A percentile compares a stretch with the other conserved stretches of the same genome.
Conservation (phyloP, 768 basidiomycete genomes). For the Cystobasidium onofrii region DNA sequence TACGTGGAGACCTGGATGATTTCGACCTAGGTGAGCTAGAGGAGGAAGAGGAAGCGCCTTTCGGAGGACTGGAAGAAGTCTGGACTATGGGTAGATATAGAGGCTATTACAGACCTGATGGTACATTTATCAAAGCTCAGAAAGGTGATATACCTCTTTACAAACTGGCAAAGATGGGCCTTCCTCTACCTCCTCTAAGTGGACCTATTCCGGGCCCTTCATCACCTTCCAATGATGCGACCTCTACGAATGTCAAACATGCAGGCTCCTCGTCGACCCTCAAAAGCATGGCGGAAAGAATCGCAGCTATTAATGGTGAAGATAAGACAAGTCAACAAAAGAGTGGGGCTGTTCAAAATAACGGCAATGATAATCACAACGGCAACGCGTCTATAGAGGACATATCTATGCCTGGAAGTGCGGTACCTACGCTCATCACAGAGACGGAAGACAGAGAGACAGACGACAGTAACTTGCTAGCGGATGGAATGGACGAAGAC, state of each 20-base stretch:
- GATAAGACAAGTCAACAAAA: background rate
- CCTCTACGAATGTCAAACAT: background rate
- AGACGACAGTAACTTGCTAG: background rate
- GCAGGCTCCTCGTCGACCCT: background rate
- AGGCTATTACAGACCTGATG: conserved; percentile 3
- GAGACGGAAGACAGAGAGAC: conserved; percentile 13
- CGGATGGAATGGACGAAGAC: background rate
- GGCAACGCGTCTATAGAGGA: no score
- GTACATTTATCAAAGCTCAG: conserved; percentile 21
- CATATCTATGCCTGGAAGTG: conserved; percentile 14
- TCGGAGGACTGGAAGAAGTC: conserved; percentile 27
- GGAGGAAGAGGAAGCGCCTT: background rate
- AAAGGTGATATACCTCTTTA: conserved; percentile 21
- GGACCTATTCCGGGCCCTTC: background rate
- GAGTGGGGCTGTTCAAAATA: background rate
- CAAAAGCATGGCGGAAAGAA: background rate
- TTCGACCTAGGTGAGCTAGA: background rate
- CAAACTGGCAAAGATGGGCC: conserved; percentile 28
- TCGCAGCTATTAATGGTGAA: background rate
- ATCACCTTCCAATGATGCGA: no score
- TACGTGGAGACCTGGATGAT: background rate
- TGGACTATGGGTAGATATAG: conserved; percentile 22
- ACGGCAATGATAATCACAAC: background rate
- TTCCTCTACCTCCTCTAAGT: conserved; percentile 6
- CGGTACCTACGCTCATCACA: conserved; percentile 15